Evolutionary conservation across 306 rosid genomes (phyloP), one percentile per base, ranked within the genome.

Genomic region (Lathyrus tuberosus): DNA sequence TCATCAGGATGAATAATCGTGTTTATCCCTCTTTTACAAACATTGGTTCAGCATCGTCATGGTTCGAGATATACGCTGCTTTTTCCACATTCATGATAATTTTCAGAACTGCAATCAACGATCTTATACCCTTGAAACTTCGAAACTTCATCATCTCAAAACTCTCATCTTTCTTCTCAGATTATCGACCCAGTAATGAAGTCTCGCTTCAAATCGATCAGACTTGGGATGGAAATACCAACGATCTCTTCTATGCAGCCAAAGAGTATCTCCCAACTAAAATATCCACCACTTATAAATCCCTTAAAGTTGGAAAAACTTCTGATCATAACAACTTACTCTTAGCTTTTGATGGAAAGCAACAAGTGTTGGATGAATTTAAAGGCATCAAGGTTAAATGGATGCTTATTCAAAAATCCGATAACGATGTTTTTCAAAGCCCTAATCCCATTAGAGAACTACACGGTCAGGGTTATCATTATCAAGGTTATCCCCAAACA

Each of bases 41-140:
- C 48, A 0, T 71, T 33, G 54, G 73, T 6, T 78, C 81, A 0
- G 63, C 76, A 51, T 70, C 83, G 0, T 82, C 86, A 40, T 82
- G 83, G 86, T 82, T 82, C 38, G 81, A 82, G 44, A 10, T 68
- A 7, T 82, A 75, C 1, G 83, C 78, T 8, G 49, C 83, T 3
- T 67, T 82, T 67, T 75, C 83, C 65, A 67, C 86, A 5, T 58
- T 67, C 48, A 47, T 56, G 67, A 82, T 78, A 76, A 71, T 82
- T 10, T 24, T 82, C 0, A 61, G 81, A 71, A 66, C 81, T 0
- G 79, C 51, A 5, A 48, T 71, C 76, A 82, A 78, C 30, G 83
- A 82, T 14, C 65, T 82, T 12, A 37, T 78, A 18, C 86, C 86
- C 10, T 6, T 1, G 0, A 44, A 61, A 40, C 3, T 75, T 24